phyloP scores from a whole-genome alignment of 371 early-diverging fungal species.

The Rhizopus sp. region DNA sequence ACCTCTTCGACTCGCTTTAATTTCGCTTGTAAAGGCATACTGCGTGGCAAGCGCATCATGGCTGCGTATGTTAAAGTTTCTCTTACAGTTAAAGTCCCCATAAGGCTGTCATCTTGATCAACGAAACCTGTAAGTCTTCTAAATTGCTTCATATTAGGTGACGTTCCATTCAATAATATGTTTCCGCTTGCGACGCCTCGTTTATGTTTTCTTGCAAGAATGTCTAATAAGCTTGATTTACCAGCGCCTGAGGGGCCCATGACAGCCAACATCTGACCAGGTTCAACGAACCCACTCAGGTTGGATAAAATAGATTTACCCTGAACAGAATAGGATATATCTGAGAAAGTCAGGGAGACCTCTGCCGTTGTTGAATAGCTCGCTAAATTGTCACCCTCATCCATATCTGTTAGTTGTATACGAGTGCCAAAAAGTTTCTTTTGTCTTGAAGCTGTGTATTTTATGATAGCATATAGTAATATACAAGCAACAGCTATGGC shows the following conservation, averaged over 20 bases:
- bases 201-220: constrained; percentile 87
- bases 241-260: constrained; percentile 84
- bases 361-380: constrained; percentile 17
- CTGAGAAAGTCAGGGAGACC: constrained; percentile 37
- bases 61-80: constrained; percentile 91
- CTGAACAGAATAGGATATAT: constrained; percentile 64
- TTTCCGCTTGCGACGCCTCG: constrained; percentile 81
- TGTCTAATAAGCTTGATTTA: constrained; percentile 83
- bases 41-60: constrained; percentile 73
- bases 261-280: constrained; percentile 75
- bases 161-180: constrained; percentile 82
- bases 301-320: constrained; percentile 60
- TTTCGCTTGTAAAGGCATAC: constrained; percentile 42
- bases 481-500: constrained; percentile 34
- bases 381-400: constrained; percentile 18
- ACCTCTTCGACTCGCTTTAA: constrained; percentile 60
- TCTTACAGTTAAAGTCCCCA: constrained; percentile 86
- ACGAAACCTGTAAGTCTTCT: constrained; percentile 83
- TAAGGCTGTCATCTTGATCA: constrained; percentile 89
- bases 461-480: constrained; percentile 29
- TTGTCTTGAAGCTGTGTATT: constrained; percentile 37
- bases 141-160: constrained; percentile 55
- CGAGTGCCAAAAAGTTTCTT: constrained; percentile 40
- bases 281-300: constrained; percentile 63
- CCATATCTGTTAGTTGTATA: constrained; percentile 30